Percentiles rank a stretch among this genome's conserved stretches.
phyloP scores from a whole-genome alignment of 352 stramenopile genomes.

The Peronospora belbahrii region DNA sequence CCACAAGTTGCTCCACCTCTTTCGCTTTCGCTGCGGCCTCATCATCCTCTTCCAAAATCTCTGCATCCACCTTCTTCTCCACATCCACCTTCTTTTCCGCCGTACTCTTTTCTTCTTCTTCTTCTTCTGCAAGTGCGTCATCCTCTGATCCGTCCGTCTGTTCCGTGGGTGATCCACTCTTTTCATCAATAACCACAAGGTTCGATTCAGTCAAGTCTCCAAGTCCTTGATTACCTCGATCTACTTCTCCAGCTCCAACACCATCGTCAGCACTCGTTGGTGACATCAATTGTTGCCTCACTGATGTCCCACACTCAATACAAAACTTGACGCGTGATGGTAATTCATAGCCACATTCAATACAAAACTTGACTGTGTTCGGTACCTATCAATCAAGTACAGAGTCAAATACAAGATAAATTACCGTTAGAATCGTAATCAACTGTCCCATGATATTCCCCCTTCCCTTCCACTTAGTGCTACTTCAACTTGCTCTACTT shows the following conservation, averaged over 20 bases:
- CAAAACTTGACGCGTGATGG: conserved; percentile 76
- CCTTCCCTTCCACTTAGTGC: too few species aligned
- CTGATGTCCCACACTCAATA: conserved; percentile 75
- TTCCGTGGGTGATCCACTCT: conserved; percentile 51
- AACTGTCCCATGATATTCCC: too few species aligned
- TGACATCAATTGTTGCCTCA: conserved; percentile 47
- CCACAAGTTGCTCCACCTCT: conserved; percentile 33
- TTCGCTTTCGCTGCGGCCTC: conserved; percentile 18
- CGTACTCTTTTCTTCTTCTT: conserved; percentile 34
- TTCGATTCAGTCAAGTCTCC: conserved; percentile 35
- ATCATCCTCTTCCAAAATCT: conserved; percentile 21
- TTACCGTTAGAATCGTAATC: too few species aligned
- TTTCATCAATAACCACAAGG: conserved; percentile 66
- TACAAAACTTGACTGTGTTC: conserved; percentile 70
- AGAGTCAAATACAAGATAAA: not conserved
- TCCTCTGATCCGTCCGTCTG: conserved; percentile 53
- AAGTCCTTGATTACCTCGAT: conserved; percentile 34
- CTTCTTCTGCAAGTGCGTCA: conserved; percentile 26
- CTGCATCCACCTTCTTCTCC: conserved; percentile 22
- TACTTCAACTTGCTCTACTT: conserved; percentile 16
- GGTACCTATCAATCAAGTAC: conserved; percentile 30
- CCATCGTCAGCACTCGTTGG: conserved; percentile 28
- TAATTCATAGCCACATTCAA: conserved; percentile 80
- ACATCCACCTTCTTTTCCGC: conserved; percentile 24
- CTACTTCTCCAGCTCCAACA: conserved; percentile 16